Percentiles rank a stretch among this genome's conserved stretches.
Evolutionary conservation across 73 alveolate species (phyloP).

Genomic region (Paramecium tetraurelia): DNA sequence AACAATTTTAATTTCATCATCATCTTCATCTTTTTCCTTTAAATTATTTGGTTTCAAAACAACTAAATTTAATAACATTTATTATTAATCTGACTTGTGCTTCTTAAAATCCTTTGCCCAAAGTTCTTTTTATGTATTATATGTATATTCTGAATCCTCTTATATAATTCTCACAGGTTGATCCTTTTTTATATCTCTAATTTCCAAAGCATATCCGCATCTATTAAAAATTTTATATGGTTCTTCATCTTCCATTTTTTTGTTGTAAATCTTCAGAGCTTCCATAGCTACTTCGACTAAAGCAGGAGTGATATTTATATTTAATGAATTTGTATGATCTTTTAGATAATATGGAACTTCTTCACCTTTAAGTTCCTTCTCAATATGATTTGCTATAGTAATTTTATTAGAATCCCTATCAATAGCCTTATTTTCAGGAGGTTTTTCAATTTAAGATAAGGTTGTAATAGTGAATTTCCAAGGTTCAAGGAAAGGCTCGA

Average conservation of each 20-base stretch:
- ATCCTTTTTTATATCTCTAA: constrained; percentile 42
- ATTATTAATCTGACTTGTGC: background rate
- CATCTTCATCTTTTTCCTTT: background rate
- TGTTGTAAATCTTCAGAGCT: constrained; percentile 55
- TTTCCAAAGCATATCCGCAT: constrained; percentile 34
- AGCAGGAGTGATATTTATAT: constrained; percentile 41
- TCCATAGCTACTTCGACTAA: constrained; percentile 57
- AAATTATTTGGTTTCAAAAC: background rate
- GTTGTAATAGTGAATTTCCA: constrained; percentile 50
- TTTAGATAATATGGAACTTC: constrained; percentile 53
- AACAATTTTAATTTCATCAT: background rate
- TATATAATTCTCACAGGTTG: background rate
- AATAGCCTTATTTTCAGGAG: constrained; percentile 41
- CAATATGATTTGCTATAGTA: background rate
- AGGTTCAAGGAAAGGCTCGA: constrained; percentile 54
- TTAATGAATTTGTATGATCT: constrained; percentile 57
- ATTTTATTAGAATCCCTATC: constrained; percentile 9
- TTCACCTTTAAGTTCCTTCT: background rate
- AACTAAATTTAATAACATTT: background rate
- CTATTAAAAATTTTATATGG: constrained; percentile 56
- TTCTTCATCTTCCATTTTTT: constrained; percentile 58
- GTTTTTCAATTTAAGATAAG: background rate
- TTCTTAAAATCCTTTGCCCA: background rate
- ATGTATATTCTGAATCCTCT: background rate
- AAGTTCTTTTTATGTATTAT: background rate